Evolutionary conservation across 805 yeast genomes (phyloP).

Genomic region (Wickerhamomyces subpelliculosus): DNA sequence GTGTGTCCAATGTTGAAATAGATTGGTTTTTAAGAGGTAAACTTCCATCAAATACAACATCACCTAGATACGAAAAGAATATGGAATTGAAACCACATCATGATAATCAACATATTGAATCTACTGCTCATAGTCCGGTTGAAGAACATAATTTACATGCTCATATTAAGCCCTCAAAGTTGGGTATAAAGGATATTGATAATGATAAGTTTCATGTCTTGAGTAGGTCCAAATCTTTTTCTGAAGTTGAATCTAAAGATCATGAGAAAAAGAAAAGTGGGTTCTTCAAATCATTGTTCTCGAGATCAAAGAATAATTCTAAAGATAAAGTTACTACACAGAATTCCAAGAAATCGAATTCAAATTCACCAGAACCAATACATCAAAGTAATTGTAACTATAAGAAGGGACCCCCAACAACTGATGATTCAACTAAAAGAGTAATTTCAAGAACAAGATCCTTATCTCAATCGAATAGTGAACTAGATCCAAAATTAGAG

Average conservation of each 20-base stretch:
- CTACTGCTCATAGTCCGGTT: slow-evolving; percentile 1
- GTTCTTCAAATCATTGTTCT: slow-evolving; percentile 29
- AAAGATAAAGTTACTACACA: too few species aligned
- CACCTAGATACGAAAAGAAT: not conserved
- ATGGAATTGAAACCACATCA: slow-evolving; percentile 3
- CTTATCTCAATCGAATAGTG: slow-evolving; percentile 6
- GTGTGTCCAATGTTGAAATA: slow-evolving; percentile 35
- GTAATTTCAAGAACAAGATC: slow-evolving; percentile 12
- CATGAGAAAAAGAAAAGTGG: slow-evolving; percentile 23
- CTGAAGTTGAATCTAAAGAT: slow-evolving; percentile 14
- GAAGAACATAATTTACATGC: not conserved
- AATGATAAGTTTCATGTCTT: slow-evolving; percentile 10
- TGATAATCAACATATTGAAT: not conserved
- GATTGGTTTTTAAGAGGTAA: slow-evolving; percentile 43
- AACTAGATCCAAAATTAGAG: slow-evolving; percentile 38
- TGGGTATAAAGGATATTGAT: not conserved
- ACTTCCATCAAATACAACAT: slow-evolving; percentile 9
- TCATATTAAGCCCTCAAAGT: not conserved
- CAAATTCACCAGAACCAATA: not conserved
- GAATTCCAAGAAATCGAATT: slow-evolving; percentile 9
- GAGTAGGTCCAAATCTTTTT: slow-evolving; percentile 25
- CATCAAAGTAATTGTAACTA: not conserved
- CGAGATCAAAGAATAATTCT: too few species aligned
- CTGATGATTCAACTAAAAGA: not conserved
- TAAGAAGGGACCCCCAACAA: too few species aligned